Percentiles rank a stretch among this genome's conserved stretches.
Evolutionary conservation across 352 stramenopile species (phyloP).

Genomic region (Phytophthora palmivora): DNA sequence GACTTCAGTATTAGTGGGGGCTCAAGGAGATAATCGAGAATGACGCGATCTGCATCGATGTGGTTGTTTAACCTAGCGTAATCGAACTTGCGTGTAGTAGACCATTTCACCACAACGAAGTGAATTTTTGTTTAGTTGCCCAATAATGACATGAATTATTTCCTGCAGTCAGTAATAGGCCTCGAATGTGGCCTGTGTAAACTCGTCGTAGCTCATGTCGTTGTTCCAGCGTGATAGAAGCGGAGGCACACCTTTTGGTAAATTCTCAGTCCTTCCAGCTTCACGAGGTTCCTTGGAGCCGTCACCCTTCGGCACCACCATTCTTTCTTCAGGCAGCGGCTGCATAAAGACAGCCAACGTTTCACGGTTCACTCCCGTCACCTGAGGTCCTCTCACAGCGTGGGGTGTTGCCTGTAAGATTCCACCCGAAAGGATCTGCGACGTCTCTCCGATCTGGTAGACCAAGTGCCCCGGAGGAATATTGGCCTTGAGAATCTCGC

Average conservation of each 20-base stretch:
- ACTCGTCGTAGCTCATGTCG: conserved; percentile 92
- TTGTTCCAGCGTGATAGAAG: conserved; percentile 89
- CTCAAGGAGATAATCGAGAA: background rate
- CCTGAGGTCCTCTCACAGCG: conserved; percentile 84
- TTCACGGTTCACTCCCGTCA: conserved; percentile 87
- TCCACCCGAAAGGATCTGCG: conserved; percentile 95
- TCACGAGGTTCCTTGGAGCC: conserved; percentile 35
- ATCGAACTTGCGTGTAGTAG: no score
- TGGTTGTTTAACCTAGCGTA: conserved; percentile 5
- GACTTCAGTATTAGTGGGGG: background rate
- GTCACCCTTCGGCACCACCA: conserved; percentile 69
- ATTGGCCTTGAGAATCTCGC: conserved; percentile 89
- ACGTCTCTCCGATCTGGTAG: conserved; percentile 96
- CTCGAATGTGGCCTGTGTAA: conserved; percentile 91
- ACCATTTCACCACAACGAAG: no score
- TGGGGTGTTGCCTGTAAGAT: conserved; percentile 93
- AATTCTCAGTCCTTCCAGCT: conserved; percentile 72
- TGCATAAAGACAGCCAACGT: conserved; percentile 98
- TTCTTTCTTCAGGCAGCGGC: conserved; percentile 86
- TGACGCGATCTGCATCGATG: conserved; percentile 6
- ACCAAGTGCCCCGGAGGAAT: conserved; percentile 89
- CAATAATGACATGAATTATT: no score
- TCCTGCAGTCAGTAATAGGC: conserved; percentile 93
- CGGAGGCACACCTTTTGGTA: conserved; percentile 82
- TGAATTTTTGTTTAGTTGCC: no score